phyloP scores from a whole-genome alignment of 2,329 filamentous ascomycete species.

The Mycosphaerella sp. region DNA sequence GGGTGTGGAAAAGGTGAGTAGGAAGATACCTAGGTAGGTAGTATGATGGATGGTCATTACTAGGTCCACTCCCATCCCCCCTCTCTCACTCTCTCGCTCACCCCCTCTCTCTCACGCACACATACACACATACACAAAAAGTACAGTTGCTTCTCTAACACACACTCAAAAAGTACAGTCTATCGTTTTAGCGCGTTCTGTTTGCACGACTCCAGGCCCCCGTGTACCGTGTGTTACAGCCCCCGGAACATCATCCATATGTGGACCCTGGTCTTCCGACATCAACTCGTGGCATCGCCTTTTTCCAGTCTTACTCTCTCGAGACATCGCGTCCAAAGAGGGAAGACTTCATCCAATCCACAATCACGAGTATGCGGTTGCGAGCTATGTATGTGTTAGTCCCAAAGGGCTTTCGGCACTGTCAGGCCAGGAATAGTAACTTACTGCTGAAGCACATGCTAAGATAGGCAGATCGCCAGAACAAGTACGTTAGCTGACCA shows the following conservation, averaged over 20 bases:
- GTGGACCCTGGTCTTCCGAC: neutral
- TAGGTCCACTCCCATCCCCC: too few species aligned
- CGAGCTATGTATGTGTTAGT: slow-evolving; percentile 54
- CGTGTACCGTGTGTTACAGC: neutral
- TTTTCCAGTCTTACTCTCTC: slow-evolving; percentile 51
- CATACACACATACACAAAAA: too few species aligned
- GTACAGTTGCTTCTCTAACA: neutral
- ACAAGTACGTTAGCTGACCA: slow-evolving; percentile 84
- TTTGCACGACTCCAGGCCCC: neutral
- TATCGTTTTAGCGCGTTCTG: slow-evolving; percentile 4
- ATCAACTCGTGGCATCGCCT: neutral
- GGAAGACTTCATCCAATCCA: slow-evolving; percentile 98
- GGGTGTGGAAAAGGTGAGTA: too few species aligned
- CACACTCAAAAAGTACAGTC: neutral
- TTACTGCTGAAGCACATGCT: slow-evolving; percentile 99
- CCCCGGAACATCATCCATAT: neutral
- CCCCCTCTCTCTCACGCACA: too few species aligned
- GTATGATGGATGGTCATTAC: too few species aligned
- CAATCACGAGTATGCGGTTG: slow-evolving; percentile 83
- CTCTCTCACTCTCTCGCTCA: too few species aligned
- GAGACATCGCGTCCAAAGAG: slow-evolving; percentile 93
- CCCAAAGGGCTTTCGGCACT: neutral
- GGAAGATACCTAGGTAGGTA: too few species aligned
- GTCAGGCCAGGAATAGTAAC: slow-evolving; percentile 31
- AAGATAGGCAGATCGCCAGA: slow-evolving; percentile 96